These are phyloP conservation scores for Tagetes erecta DNA, from an alignment of 129 eudicot genomes.

Conservation along the genomic window DNA sequence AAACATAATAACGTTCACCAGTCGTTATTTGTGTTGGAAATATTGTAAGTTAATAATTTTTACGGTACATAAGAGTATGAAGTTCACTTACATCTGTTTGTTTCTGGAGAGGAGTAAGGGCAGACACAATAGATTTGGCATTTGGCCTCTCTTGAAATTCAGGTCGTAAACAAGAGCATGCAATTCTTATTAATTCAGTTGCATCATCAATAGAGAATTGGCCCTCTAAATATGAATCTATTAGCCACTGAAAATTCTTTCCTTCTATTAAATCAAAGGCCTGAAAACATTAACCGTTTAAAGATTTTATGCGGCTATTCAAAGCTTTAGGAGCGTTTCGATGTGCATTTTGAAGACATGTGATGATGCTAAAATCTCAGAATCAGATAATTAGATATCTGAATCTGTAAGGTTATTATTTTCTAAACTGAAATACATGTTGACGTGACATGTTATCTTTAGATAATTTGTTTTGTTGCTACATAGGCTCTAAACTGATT, in stretches of 20 bases:
- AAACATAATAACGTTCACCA: neutral
- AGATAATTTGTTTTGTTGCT: neutral
- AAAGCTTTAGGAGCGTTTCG: neutral
- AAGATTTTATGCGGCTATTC: neutral
- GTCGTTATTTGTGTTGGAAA: neutral
- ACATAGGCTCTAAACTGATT: neutral
- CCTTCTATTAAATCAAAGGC: conserved; percentile 80
- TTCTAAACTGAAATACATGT: neutral
- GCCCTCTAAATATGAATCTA: conserved; percentile 87
- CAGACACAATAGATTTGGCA: conserved; percentile 61
- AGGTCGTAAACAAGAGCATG: conserved; percentile 80
- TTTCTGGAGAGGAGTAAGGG: conserved; percentile 74
- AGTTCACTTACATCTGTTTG: conserved; percentile 61
- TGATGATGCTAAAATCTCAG: neutral
- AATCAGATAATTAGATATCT: neutral
- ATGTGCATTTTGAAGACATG: neutral
- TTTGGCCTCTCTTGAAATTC: conserved; percentile 87
- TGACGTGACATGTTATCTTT: too few relatives aligned
- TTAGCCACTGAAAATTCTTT: conserved; percentile 68
- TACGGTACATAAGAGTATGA: neutral
- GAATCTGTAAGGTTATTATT: neutral
- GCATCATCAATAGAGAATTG: conserved; percentile 83
- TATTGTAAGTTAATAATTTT: neutral
- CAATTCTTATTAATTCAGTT: conserved; percentile 63
- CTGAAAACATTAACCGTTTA: conserved; percentile 35